Percentiles rank a stretch among this genome's conserved stretches.
These are phyloP conservation scores for Saccharomycopsis capsularis DNA, from an alignment of 805 yeast species.

Conservation along the genomic window DNA sequence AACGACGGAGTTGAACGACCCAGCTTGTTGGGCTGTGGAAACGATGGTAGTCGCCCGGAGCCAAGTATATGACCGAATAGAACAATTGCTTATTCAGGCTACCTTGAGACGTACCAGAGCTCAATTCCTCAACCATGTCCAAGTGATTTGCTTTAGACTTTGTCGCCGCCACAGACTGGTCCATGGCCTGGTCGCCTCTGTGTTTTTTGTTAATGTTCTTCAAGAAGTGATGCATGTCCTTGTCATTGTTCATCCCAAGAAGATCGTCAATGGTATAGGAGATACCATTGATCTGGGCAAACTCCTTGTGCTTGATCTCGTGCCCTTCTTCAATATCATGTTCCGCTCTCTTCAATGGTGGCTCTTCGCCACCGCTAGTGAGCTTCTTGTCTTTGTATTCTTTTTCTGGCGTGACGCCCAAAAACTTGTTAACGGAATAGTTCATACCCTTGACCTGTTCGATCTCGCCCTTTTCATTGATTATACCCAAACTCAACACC, in stretches of 20 bases:
- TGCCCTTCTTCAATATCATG: conserved; percentile 28
- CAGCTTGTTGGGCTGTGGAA: conserved; percentile 95
- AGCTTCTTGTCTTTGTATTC: conserved; percentile 31
- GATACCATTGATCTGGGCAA: conserved; percentile 74
- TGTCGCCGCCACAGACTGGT: conserved; percentile 21
- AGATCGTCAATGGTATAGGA: conserved; percentile 63
- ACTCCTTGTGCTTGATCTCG: conserved; percentile 54
- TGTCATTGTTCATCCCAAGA: conserved; percentile 44
- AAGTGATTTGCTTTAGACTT: conserved; percentile 18
- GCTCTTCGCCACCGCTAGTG: conserved; percentile 24
- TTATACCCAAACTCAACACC: conserved; percentile 75
- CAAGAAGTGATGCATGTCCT: conserved; percentile 38
- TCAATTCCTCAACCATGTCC: conserved; percentile 6
- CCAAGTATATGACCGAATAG: conserved; percentile 87
- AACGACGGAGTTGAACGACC: conserved; percentile 91
- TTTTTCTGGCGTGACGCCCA: conserved; percentile 48
- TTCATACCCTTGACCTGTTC: conserved; percentile 98
- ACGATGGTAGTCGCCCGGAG: conserved; percentile 98
- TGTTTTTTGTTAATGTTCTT: conserved; percentile 43
- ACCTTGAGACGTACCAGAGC: conserved; percentile 15
- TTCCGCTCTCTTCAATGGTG: conserved; percentile 25
- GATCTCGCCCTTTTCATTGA: conserved; percentile 70
- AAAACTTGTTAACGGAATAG: conserved; percentile 78
- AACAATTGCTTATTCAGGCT: conserved; percentile 49
- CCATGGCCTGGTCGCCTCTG: conserved; percentile 50